A percentile compares a stretch with the other conserved stretches of the same genome.
phyloP scores from a whole-genome alignment of 2,329 filamentous ascomycete species.

The Microcyclospora pomicola region DNA sequence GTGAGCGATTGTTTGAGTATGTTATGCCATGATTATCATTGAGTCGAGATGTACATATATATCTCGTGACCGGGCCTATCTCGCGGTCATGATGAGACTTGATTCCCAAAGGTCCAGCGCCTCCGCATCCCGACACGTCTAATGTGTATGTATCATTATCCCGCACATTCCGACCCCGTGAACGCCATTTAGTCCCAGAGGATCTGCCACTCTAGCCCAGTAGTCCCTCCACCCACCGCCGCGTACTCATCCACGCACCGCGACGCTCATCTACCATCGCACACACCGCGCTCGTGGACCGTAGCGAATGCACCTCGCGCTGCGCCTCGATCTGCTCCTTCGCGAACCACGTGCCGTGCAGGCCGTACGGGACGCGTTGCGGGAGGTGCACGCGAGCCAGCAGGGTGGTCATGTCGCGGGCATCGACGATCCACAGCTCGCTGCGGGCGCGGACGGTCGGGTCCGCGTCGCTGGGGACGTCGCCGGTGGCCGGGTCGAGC shows the following conservation, averaged over 20 bases:
- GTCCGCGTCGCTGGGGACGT: conserved; percentile 24
- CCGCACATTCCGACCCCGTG: no score
- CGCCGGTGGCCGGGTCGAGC: conserved; percentile 24
- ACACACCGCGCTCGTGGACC: conserved; percentile 14
- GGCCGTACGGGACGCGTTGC: conserved; percentile 54
- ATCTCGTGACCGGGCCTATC: no score
- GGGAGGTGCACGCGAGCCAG: conserved; percentile 46
- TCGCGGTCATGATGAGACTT: no score
- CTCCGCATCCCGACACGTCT: no score
- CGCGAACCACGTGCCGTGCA: conserved; percentile 51
- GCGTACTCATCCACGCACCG: no score
- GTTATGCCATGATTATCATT: no score
- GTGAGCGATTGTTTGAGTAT: no score
- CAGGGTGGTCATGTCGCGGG: conserved; percentile 46
- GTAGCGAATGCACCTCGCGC: conserved; percentile 23
- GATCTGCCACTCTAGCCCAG: conserved; percentile 5
- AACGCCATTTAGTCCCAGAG: no score
- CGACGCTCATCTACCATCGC: conserved; percentile 16
- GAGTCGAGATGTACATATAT: no score
- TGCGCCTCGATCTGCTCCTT: conserved; percentile 40
- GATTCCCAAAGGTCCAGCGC: no score
- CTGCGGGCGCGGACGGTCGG: conserved; percentile 30
- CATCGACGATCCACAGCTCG: conserved; percentile 57
- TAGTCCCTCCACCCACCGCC: conserved; percentile 17
- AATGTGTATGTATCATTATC: no score